phyloP scores from a whole-genome alignment of 2,329 filamentous ascomycete genomes.

The Colletotrichum lupini region DNA sequence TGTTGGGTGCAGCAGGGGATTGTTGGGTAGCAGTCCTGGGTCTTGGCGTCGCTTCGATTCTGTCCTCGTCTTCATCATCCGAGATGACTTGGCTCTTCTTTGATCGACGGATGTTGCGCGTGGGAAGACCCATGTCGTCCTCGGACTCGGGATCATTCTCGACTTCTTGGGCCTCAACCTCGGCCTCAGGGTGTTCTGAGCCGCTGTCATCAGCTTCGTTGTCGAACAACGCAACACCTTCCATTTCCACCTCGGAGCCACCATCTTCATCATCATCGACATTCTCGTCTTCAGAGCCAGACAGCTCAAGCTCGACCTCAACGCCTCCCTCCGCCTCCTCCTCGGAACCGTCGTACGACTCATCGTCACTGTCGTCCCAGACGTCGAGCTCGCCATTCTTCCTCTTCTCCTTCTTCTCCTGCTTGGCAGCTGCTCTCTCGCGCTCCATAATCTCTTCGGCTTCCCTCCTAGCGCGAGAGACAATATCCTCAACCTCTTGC shows the following conservation, averaged over 20 bases:
- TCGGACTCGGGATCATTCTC: constrained; percentile 47
- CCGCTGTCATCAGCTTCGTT: constrained; percentile 56
- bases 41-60: constrained; percentile 59
- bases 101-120: constrained; percentile 55
- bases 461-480: constrained; percentile 85
- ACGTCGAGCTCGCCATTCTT: constrained; percentile 59
- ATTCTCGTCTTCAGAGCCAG: constrained; percentile 54
- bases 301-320: constrained; percentile 53
- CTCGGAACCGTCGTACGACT: constrained; percentile 55
- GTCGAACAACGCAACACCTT: constrained; percentile 48
- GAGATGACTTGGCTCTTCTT: constrained; percentile 68
- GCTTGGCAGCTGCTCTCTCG: constrained; percentile 80
- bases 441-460: constrained; percentile 81
- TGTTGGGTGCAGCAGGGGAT: constrained; percentile 55
- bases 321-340: constrained; percentile 54
- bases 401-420: constrained; percentile 60
- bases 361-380: constrained; percentile 68
- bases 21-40: constrained; percentile 53
- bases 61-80: constrained; percentile 70
- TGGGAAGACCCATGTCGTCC: constrained; percentile 54
- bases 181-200: constrained; percentile 41
- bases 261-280: constrained; percentile 49
- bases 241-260: constrained; percentile 41
- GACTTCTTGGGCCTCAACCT: constrained; percentile 40
- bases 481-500: constrained; percentile 86